phyloP scores from a whole-genome alignment of 371 early-diverging fungal species.

The Mucor lusitanicus region DNA sequence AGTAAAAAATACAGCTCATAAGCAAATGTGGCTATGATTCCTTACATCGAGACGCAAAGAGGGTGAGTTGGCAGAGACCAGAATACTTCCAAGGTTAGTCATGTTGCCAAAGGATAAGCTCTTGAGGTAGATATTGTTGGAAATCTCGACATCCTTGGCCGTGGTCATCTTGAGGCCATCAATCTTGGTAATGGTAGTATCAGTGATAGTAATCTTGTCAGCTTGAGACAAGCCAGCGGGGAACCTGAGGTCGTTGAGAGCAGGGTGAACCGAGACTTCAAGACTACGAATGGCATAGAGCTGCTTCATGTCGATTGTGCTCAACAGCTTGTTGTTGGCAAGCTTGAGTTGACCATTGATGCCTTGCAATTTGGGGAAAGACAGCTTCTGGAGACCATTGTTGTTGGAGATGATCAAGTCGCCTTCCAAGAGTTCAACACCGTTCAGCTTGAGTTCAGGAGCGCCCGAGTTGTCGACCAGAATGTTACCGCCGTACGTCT shows the following conservation, averaged over 20 bases:
- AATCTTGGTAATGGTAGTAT: conserved; percentile 42
- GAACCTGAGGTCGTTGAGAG: conserved; percentile 42
- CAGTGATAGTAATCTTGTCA: conserved; percentile 38
- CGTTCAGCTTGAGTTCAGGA: conserved; percentile 23
- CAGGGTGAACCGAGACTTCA: conserved; percentile 47
- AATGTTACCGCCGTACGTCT: conserved; percentile 43
- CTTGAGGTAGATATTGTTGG: conserved; percentile 54
- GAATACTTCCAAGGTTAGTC: conserved; percentile 27
- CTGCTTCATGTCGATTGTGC: conserved; percentile 29
- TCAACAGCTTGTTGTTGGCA: conserved; percentile 46
- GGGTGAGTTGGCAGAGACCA: conserved; percentile 51
- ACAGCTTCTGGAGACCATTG: conserved; percentile 31
- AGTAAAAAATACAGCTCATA: background rate
- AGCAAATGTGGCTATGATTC: background rate
- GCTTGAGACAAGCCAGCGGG: conserved; percentile 38
- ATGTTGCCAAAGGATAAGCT: conserved; percentile 35
- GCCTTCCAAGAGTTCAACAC: conserved; percentile 41
- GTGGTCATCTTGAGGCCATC: conserved; percentile 42
- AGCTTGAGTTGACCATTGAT: conserved; percentile 46
- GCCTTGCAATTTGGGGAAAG: conserved; percentile 41
- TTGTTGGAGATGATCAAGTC: conserved; percentile 48
- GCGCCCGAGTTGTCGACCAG: conserved; percentile 31
- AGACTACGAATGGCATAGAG: conserved; percentile 34
- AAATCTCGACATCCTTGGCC: conserved; percentile 38
- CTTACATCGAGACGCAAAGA: conserved; percentile 37